Evolutionary conservation across 495 filamentous ascomycete genomes (phyloP).

Genomic region (Hyaloscypha hepaticicola): DNA sequence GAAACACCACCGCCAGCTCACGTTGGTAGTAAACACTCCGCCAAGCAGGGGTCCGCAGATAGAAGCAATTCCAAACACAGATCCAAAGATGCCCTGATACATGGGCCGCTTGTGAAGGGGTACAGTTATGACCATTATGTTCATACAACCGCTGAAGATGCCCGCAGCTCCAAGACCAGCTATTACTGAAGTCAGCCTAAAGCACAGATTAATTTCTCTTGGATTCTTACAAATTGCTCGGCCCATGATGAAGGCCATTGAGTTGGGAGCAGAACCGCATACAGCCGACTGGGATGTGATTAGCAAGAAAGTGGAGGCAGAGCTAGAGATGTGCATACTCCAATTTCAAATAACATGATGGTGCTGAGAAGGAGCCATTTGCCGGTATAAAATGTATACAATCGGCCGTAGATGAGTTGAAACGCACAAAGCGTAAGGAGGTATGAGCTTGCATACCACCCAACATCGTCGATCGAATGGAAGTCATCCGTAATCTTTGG

Average conservation of each 20-base stretch:
- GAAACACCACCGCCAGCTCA: slow-evolving; percentile 63
- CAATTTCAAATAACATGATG: slow-evolving; percentile 49
- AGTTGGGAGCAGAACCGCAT: slow-evolving; percentile 57
- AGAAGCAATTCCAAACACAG: slow-evolving; percentile 33
- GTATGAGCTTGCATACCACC: slow-evolving; percentile 57
- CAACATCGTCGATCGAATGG: slow-evolving; percentile 47
- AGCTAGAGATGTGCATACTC: slow-evolving; percentile 28
- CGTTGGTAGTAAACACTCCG: slow-evolving; percentile 63
- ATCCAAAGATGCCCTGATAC: slow-evolving; percentile 48
- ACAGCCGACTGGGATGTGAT: slow-evolving; percentile 39
- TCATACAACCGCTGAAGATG: slow-evolving; percentile 42
- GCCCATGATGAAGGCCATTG: slow-evolving; percentile 54
- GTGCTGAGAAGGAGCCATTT: slow-evolving; percentile 39
- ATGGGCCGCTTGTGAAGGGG: slow-evolving; percentile 46
- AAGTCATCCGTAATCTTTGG: slow-evolving; percentile 51
- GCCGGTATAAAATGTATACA: slow-evolving; percentile 39
- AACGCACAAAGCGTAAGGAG: slow-evolving; percentile 48
- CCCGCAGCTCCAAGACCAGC: slow-evolving; percentile 54
- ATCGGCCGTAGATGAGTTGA: slow-evolving; percentile 45
- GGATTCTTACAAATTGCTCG: slow-evolving; percentile 44
- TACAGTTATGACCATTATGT: slow-evolving; percentile 45
- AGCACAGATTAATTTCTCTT: not conserved
- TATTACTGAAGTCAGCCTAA: not conserved
- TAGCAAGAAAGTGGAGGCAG: not conserved
- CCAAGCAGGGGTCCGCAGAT: slow-evolving; percentile 56